Percentiles rank a stretch among this genome's conserved stretches.
phyloP scores from a whole-genome alignment of 2,329 filamentous ascomycete species.

The Hypoxylon sp. region DNA sequence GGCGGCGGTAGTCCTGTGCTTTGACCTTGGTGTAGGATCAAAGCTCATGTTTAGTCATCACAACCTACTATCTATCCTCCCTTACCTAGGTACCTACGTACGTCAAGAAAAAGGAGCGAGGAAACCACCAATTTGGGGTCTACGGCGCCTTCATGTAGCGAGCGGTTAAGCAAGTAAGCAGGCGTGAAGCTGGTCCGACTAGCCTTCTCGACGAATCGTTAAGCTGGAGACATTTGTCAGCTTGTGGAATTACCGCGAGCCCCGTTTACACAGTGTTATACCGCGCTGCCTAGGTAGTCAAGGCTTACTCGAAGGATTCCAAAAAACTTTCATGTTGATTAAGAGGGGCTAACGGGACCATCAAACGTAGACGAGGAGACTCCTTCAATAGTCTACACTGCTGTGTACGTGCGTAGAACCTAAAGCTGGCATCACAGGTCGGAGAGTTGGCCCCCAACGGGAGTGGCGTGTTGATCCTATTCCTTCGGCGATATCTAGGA shows the following conservation, averaged over 20 bases:
- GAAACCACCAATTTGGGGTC: neutral
- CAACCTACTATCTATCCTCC: neutral
- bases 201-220: no score
- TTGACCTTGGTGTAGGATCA: no score
- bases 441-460: constrained; percentile 29
- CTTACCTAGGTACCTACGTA: constrained; percentile 1
- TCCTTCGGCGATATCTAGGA: constrained; percentile 34
- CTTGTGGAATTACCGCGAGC: constrained; percentile 13
- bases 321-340: no score
- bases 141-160: constrained; percentile 14
- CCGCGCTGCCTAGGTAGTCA: constrained; percentile 4
- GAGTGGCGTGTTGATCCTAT: constrained; percentile 34
- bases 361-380: no score
- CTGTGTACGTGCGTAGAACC: constrained; percentile 17
- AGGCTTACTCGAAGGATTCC: constrained; percentile 6
- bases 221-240: no score
- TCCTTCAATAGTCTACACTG: no score
- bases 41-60: neutral
- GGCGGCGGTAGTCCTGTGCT: no score
- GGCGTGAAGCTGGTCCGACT: constrained; percentile 27
- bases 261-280: constrained; percentile 9
- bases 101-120: neutral
- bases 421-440: constrained; percentile 20
- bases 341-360: no score
- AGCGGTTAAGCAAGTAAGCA: constrained; percentile 1